Percentiles rank a stretch among this genome's conserved stretches.
Conservation (phyloP, 1,284 basidiomycete species). For the Mycena sp. region DNA sequence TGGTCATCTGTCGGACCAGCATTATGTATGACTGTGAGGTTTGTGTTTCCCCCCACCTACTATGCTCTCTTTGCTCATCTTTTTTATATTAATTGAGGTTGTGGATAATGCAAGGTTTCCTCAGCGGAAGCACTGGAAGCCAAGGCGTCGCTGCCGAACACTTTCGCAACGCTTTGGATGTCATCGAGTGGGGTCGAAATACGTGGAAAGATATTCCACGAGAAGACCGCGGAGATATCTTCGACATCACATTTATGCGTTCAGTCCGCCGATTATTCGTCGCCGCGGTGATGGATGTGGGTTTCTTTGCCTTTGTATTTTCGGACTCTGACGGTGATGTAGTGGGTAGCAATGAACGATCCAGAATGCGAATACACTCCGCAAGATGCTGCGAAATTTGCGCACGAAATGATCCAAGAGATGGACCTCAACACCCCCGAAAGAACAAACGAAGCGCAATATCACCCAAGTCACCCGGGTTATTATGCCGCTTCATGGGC, state of each 20-base stretch:
- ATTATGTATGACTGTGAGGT: constrained; percentile 52
- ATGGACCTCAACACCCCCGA: constrained; percentile 28
- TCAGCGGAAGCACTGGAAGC: constrained; percentile 20
- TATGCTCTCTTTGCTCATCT: no score
- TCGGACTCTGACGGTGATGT: background rate
- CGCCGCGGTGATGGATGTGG: constrained; percentile 44
- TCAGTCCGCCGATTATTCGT: constrained; percentile 44
- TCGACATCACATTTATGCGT: constrained; percentile 43
- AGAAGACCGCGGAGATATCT: constrained; percentile 43
- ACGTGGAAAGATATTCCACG: constrained; percentile 31
- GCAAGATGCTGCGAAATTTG: constrained; percentile 39
- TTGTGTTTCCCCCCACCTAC: constrained; percentile 1
- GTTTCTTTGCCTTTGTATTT: background rate
- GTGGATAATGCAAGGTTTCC: constrained; percentile 7
- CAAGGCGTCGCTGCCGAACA: constrained; percentile 37
- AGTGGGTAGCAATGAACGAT: constrained; percentile 22
- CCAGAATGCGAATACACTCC: constrained; percentile 34
- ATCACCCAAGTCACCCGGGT: constrained; percentile 32
- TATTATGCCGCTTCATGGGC: constrained; percentile 44
- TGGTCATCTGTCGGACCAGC: constrained; percentile 51
- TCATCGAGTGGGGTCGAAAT: constrained; percentile 51
- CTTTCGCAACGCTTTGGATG: constrained; percentile 42
- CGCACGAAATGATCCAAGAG: constrained; percentile 41
- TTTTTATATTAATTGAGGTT: no score
- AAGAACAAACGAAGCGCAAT: constrained; percentile 26